Evolutionary conservation across 2,329 filamentous ascomycete species (phyloP).

Genomic region (Alternaria tenuissima): DNA sequence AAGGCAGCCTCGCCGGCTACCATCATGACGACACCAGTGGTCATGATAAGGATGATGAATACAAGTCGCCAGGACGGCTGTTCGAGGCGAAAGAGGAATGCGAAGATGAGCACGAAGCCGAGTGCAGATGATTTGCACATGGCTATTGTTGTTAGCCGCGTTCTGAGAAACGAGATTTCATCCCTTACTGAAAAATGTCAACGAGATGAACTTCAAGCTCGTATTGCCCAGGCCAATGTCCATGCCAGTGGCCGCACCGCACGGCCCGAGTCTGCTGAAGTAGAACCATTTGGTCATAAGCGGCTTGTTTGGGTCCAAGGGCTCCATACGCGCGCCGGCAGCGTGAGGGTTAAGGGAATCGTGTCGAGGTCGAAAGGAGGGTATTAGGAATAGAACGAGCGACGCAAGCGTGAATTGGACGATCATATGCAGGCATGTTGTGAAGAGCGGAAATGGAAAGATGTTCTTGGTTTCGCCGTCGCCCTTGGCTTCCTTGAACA

Average conservation of each 20-base stretch:
- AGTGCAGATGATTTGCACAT: constrained; percentile 99
- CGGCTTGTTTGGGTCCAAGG: constrained; percentile 58
- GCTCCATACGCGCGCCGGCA: constrained; percentile 38
- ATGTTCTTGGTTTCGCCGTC: constrained; percentile 59
- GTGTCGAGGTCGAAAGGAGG: constrained; percentile 77
- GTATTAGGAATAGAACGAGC: constrained; percentile 81
- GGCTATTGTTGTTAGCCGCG: constrained; percentile 53
- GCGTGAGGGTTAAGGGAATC: constrained; percentile 49
- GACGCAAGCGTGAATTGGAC: constrained; percentile 87
- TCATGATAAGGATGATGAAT: constrained; percentile 90
- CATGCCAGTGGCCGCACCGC: constrained; percentile 88
- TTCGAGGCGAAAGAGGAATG: constrained; percentile 92
- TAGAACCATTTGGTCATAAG: constrained; percentile 92
- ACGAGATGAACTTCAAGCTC: constrained; percentile 91
- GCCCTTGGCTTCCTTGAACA: constrained; percentile 74
- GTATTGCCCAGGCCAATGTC: constrained; percentile 97
- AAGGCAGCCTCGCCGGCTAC: constrained; percentile 95
- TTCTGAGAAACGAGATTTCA: background rate
- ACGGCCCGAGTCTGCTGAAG: constrained; percentile 87
- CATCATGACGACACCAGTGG: constrained; percentile 94
- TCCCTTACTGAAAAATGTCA: constrained; percentile 85
- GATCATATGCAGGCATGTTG: constrained; percentile 90
- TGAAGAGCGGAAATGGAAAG: constrained; percentile 95
- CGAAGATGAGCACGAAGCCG: constrained; percentile 93
- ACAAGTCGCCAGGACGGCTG: constrained; percentile 85